A percentile compares a stretch with the other conserved stretches of the same genome.
Evolutionary conservation across 495 filamentous ascomycete genomes (phyloP).

Genomic region (Xylaria scruposa): DNA sequence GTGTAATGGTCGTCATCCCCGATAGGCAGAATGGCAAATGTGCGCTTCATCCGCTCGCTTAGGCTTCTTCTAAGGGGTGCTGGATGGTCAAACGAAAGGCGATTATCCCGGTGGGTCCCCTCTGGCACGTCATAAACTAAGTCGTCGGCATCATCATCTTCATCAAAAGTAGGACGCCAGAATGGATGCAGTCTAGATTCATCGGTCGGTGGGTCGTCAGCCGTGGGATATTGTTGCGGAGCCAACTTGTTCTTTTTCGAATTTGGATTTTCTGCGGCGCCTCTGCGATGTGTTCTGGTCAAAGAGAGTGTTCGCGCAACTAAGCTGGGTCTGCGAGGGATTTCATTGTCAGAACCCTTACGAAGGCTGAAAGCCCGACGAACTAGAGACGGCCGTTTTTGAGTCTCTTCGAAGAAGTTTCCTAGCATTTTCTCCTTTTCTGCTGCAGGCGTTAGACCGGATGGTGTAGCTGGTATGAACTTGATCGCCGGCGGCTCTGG

Average conservation of each 20-base stretch:
- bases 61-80: constrained; percentile 55
- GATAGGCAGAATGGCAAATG: constrained; percentile 60
- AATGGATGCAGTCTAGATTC: constrained; percentile 74
- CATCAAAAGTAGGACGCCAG: constrained; percentile 80
- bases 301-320: constrained; percentile 53
- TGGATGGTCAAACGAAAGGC: constrained; percentile 51
- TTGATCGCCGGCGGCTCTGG: constrained; percentile 65
- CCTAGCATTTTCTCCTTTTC: constrained; percentile 64
- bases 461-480: constrained; percentile 76
- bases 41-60: constrained; percentile 54
- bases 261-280: constrained; percentile 22
- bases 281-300: constrained; percentile 37
- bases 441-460: constrained; percentile 55
- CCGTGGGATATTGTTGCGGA: constrained; percentile 43
- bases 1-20: constrained; percentile 45
- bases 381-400: constrained; percentile 59
- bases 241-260: constrained; percentile 43
- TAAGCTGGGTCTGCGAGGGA: constrained; percentile 51
- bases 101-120: constrained; percentile 38
- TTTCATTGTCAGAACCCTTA: constrained; percentile 60
- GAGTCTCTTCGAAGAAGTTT: constrained; percentile 51
- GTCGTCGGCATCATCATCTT: constrained; percentile 62
- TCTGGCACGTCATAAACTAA: constrained; percentile 38
- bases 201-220: constrained; percentile 51
- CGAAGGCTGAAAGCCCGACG: constrained; percentile 65